These are phyloP conservation scores for Hydrangea macrophylla DNA, from an alignment of 148 eudicot genomes.

Conservation along the genomic window DNA sequence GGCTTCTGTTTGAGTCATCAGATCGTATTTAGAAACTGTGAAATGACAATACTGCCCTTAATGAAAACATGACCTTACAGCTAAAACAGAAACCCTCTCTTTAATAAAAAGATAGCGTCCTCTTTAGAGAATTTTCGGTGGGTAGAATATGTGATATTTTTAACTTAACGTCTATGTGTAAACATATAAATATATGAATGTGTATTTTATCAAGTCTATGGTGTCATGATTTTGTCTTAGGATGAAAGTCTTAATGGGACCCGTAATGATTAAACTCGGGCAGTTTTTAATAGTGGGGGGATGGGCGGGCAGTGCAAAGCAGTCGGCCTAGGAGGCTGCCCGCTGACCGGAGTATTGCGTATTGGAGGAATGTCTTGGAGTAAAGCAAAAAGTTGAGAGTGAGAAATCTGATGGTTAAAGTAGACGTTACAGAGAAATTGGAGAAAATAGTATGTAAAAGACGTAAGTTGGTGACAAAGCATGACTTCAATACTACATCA, in stretches of 20 bases:
- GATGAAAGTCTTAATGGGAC: constrained; percentile 47
- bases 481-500: constrained; percentile 27
- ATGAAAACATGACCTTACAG: too few relatives aligned
- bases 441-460: background rate
- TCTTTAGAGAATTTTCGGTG: too few relatives aligned
- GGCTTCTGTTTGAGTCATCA: too few relatives aligned
- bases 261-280: constrained; percentile 49
- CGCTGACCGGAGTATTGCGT: constrained; percentile 20
- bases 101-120: too few relatives aligned
- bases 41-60: too few relatives aligned
- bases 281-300: constrained; percentile 34
- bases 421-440: constrained; percentile 15
- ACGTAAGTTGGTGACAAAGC: constrained; percentile 35
- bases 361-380: background rate
- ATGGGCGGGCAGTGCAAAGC: constrained; percentile 24
- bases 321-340: constrained; percentile 12
- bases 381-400: background rate
- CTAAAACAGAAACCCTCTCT: too few relatives aligned
- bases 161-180: background rate
- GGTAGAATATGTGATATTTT: background rate
- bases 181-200: background rate
- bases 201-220: constrained; percentile 23
- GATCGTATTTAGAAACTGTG: too few relatives aligned
- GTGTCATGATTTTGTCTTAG: constrained; percentile 53
- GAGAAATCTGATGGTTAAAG: constrained; percentile 15